These are phyloP conservation scores for Teratosphaeria pseudoeucalypti DNA, from an alignment of 2,329 filamentous ascomycete species.

Conservation along the genomic window DNA sequence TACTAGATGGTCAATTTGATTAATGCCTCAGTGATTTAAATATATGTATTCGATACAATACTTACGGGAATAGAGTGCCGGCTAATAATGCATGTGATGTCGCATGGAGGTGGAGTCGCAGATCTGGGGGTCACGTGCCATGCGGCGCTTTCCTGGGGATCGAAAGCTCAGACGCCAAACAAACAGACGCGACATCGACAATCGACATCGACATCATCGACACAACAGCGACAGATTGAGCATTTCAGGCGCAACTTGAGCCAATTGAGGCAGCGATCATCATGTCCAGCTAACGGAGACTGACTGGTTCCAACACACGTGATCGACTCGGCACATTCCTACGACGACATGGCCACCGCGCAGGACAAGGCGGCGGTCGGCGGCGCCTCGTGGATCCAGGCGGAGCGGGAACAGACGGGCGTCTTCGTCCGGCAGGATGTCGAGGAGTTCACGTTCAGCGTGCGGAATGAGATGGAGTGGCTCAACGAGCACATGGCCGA, in stretches of 20 bases:
- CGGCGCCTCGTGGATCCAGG: conserved; percentile 60
- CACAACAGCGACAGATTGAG: not conserved
- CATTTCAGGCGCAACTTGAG: not conserved
- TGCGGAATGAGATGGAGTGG: conserved; percentile 92
- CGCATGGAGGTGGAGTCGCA: not conserved
- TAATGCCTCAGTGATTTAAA: not conserved
- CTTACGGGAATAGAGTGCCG: not conserved
- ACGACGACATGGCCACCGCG: conserved; percentile 14
- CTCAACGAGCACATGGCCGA: conserved; percentile 97
- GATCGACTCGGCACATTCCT: conserved; percentile 2
- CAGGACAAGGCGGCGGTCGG: conserved; percentile 20
- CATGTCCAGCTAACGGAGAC: not conserved
- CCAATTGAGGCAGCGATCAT: not conserved
- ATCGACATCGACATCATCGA: not conserved
- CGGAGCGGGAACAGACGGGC: conserved; percentile 69
- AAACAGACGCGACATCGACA: not conserved
- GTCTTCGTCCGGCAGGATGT: conserved; percentile 70
- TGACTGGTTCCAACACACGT: conserved; percentile 1
- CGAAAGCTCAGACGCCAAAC: not conserved
- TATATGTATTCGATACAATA: not conserved
- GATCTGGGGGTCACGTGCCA: not conserved
- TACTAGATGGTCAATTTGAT: not conserved
- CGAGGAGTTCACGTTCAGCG: conserved; percentile 88
- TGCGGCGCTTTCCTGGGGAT: not conserved
- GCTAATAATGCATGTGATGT: not conserved